Evolutionary conservation across 129 eudicot genomes (phyloP), one percentile per base, ranked within the genome.

Genomic region (Flaveria brownii): DNA sequence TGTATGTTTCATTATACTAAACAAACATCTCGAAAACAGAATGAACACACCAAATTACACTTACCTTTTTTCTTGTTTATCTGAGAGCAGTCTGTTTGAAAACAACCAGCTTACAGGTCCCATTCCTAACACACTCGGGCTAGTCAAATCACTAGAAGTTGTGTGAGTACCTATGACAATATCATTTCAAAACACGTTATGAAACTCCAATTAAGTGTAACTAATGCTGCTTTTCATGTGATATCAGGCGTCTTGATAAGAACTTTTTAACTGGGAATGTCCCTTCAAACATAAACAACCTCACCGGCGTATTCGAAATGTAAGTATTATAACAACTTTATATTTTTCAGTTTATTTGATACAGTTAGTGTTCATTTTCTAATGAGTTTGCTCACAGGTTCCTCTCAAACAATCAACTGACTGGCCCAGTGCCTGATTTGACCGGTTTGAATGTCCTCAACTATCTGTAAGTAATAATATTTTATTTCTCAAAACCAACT

Each of bases 341-440:
- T 18, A 39, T 25, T 46, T 49, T 45, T 60, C 42, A 15, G 25
- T 20, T 46, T 45, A 22, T 20, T 70, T 74, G 42, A 16, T 41
- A 13, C 65, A 12, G n/a, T 57, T 39, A 14, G 36, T 33, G 41
- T 52, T 66, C 45, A 57, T 42, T 16, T 70, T 59, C 26, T 14
- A 4, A 57, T 43, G 16, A 57, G 28, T 70, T 6, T 57, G 26
- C 26, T 78, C n/a, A 47, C 16, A 78, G 82, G 82, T 71, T 26
- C 66, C 77, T 78, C 28, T 62, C 82, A 78, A 71, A 71, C 82
- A 78, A 78, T 50, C 63, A n/a, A 78, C 22, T 78, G 43, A 78
- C 72, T 5, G 77, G 82, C 55, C 77, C 73, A 16, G 64, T 87
- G 79, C 91, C 91, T 39, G 45, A 87, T 75, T 81, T 87, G 64